Conservation (phyloP, 345 rosid genomes). For the Eucalyptus cloeziana region DNA sequence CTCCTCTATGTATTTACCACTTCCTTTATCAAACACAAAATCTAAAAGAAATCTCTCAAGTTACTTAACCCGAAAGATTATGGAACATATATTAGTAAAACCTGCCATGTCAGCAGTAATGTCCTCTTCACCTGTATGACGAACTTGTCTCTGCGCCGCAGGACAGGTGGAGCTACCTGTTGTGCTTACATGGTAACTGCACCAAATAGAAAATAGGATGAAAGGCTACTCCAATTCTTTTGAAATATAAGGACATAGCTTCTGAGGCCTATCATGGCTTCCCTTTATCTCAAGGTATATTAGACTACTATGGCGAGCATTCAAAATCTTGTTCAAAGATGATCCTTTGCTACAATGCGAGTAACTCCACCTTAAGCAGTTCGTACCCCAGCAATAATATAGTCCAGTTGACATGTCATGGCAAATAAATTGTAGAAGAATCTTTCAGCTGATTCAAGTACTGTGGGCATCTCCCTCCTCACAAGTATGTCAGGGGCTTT, state of each 20-base stretch:
- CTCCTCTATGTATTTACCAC: not conserved
- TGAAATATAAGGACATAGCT: not conserved
- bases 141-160: constrained; percentile 35
- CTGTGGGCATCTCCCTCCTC: not conserved
- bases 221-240: not conserved
- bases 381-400: not conserved
- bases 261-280: not conserved
- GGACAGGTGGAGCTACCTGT: constrained; percentile 10
- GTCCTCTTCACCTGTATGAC: constrained; percentile 26
- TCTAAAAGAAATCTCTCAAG: not conserved
- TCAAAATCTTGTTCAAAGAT: not conserved
- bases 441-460: not conserved
- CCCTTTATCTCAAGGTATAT: not conserved
- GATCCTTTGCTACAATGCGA: not conserved
- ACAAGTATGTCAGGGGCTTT: not conserved
- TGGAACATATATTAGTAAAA: not conserved
- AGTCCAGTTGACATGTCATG: not conserved
- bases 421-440: not conserved
- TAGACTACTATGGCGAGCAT: not conserved
- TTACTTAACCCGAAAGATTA: not conserved
- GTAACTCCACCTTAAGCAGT: not conserved
- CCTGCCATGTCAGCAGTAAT: constrained; percentile 18
- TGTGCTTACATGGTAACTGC: constrained; percentile 44
- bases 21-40: constrained; percentile 23
- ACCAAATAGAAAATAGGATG: not conserved